Base-by-base conservation (phyloP, 176 grass and related monocot species). In the Zizania latifolia region DNA sequence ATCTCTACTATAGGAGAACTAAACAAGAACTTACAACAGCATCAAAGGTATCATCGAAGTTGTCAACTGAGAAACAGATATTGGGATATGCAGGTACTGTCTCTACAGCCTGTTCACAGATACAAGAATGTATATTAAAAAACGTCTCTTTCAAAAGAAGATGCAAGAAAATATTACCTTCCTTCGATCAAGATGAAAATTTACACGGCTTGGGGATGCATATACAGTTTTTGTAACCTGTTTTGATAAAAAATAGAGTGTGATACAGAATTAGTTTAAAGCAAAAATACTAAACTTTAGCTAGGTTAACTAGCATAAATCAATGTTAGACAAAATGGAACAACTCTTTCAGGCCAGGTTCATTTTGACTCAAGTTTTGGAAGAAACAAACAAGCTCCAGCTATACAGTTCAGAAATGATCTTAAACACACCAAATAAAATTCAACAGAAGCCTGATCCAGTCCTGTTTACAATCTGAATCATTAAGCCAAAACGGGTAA, bases 41-140 rank as follows among this genome's bases (percentile, higher is more conserved):
- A 73, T 90, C 95, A 84, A 98, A 99, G 79, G 95, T 91, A 80
- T 99, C 95, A 79, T 94, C 91, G 30, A 99, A 99, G 75, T 99
- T 91, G 41, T 99, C 95, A 66, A 99, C 89, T 58, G 95, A 78
- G 75, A 99, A 99, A 77, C 79, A 94, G 58, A 99, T 94, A 79
- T 94, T 92, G 41, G 91, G 91, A 78, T 99, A 99, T 41, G 95
- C 91, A 66, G 95, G 91, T 41, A 86, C 53, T 7, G 91, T 94
- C 78, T 99, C 91, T 73, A 86, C 81, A 76, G 91, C 81, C 91
- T 99, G 79, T 73, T 62, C 74, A 86, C 1, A 51, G 40, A 69
- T 26, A 19, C 23, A 81, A 80, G 29, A 80, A 29, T 10, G 26
- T 60, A 27, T 16, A 76, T 33, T 44, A 36, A 21, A 55, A 70